phyloP scores from a whole-genome alignment of 1,139 yeast genomes.

The Meyerozyma carpophila region DNA sequence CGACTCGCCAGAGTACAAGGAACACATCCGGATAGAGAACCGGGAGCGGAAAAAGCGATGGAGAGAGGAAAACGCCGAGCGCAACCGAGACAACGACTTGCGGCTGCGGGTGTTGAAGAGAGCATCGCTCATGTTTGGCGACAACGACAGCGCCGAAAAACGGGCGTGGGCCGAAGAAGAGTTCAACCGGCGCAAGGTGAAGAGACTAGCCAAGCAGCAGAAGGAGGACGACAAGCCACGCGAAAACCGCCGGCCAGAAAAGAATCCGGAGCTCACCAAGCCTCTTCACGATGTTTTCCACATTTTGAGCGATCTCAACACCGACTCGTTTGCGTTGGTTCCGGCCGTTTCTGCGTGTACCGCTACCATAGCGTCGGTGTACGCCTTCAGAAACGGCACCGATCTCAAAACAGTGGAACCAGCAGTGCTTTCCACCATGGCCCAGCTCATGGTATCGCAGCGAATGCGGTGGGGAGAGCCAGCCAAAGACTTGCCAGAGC shows the following conservation, averaged over 20 bases:
- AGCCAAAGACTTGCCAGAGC: neutral
- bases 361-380: neutral
- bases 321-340: neutral
- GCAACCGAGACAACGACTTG: constrained; percentile 84
- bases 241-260: neutral
- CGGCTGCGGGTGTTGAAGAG: constrained; percentile 71
- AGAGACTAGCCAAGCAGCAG: constrained; percentile 40
- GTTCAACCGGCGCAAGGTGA: constrained; percentile 58
- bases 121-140: constrained; percentile 67
- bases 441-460: neutral
- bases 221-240: neutral
- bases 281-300: neutral
- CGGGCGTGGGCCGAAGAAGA: constrained; percentile 74
- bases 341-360: neutral
- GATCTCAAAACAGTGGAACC: neutral
- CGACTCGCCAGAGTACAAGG: constrained; percentile 41
- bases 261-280: neutral
- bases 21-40: constrained; percentile 62
- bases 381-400: neutral
- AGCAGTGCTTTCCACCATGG: neutral
- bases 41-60: constrained; percentile 85
- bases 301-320: neutral
- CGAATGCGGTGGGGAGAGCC: neutral
- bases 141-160: constrained; percentile 46
- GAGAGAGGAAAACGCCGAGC: constrained; percentile 77